Conservation (phyloP, 345 rosid species). For the Microthlaspi erraticum region DNA sequence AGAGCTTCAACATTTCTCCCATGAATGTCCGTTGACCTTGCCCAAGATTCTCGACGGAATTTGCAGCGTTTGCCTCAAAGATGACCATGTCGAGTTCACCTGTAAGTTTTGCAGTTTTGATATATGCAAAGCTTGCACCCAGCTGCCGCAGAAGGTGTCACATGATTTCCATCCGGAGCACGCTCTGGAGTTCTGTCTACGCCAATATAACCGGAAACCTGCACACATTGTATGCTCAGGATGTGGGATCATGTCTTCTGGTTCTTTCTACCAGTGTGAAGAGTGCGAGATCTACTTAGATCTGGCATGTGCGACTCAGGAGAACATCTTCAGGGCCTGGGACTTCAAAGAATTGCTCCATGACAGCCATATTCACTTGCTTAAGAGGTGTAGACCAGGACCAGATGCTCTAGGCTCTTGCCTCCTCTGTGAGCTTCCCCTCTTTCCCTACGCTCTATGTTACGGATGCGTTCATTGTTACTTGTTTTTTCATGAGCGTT, state of each 20-base stretch:
- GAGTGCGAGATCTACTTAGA: constrained; percentile 28
- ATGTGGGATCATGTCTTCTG: constrained; percentile 16
- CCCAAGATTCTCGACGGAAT: background rate
- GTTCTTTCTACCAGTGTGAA: constrained; percentile 14
- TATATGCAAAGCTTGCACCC: constrained; percentile 8
- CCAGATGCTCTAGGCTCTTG: background rate
- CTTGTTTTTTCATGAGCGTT: constrained; percentile 18
- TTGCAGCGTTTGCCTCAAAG: constrained; percentile 16
- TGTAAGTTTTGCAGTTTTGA: background rate
- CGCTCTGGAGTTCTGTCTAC: background rate
- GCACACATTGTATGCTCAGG: background rate
- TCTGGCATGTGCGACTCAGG: constrained; percentile 7
- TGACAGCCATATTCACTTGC: background rate
- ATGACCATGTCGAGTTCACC: background rate
- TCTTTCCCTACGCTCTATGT: background rate
- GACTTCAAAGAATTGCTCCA: background rate
- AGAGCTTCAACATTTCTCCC: constrained; percentile 4
- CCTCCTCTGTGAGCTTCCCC: constrained; percentile 1
- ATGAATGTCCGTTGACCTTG: background rate
- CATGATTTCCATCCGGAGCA: constrained; percentile 20
- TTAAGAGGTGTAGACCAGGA: constrained; percentile 11
- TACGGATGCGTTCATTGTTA: constrained; percentile 29
- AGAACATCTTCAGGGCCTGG: background rate
- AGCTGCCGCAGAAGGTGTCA: background rate
- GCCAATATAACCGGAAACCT: background rate